Conservation (phyloP, 306 rosid genomes). For the Psophocarpus tetragonolobus region DNA sequence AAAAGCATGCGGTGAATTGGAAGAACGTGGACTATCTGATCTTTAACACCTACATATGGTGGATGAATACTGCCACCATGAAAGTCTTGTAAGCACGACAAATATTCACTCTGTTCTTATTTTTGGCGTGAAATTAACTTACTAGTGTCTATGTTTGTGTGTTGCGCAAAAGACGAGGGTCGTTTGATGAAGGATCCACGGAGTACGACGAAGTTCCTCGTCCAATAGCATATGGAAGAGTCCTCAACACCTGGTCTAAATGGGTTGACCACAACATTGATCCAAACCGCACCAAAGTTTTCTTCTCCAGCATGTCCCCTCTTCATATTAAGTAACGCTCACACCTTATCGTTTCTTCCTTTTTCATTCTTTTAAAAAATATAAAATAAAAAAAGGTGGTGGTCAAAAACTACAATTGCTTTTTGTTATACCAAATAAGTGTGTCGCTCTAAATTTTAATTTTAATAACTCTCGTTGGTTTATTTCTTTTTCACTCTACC, state of each 20-base stretch:
- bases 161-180: constrained; percentile 64
- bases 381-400: neutral
- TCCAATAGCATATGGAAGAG: constrained; percentile 67
- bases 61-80: constrained; percentile 88
- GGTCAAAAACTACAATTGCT: neutral
- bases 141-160: neutral
- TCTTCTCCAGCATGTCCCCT: constrained; percentile 92
- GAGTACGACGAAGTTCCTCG: constrained; percentile 78
- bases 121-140: neutral
- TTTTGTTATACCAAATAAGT: neutral
- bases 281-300: constrained; percentile 76
- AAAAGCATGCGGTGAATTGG: constrained; percentile 84
- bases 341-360: neutral
- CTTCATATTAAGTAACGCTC: constrained; percentile 85
- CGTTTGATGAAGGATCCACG: constrained; percentile 72
- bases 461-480: neutral
- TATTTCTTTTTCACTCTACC: neutral
- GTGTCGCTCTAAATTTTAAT: neutral
- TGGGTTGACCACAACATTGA: constrained; percentile 80
- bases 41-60: constrained; percentile 97
- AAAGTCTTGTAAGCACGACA: constrained; percentile 74
- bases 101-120: neutral
- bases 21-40: constrained; percentile 74
- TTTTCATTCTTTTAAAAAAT: neutral
- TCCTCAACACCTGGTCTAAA: constrained; percentile 75